Evolutionary conservation across 169 alveolate species (phyloP), one percentile per base, ranked within the genome.

Genomic region (Babesia bovis): DNA sequence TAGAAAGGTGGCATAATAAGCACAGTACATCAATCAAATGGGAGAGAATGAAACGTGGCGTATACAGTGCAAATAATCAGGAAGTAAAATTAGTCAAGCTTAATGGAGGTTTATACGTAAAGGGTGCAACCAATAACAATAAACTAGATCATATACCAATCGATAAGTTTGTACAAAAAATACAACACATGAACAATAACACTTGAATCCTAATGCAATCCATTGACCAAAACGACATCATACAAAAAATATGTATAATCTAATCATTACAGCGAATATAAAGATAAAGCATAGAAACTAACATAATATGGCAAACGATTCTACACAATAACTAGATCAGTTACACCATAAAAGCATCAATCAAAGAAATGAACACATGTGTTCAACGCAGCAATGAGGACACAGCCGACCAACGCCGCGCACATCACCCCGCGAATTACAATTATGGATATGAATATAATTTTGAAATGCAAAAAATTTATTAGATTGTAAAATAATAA

Each of bases 1-100:
- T 81, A 38, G 88, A 61, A 25, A 60, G 38, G 49, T 81, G 88
- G 88, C 84, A 81, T 52, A 81, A 81, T 49, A 35, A 53, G 33
- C 83, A 71, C 67, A 60, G 15, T 21, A 56, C 84, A 23, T 42
- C 72, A n/a, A 35, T 71, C 21, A 71, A 81, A 38, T 81, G 88
- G 88, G 41, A 26, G 49, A 40, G 88, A 26, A 35, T 70, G 26
- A 69, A 66, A 44, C 40, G 75, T 17, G 88, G 88, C 3, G 75
- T 81, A 7, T 81, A 81, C 42, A 66, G 57, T 6, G 84, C 71
- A n/a, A 76, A 59, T 28, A 73, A 82, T 25, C 65, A 75, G 30
- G 53, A 53, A 21, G 78, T 81, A 19, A 50, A 28, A 15, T 58
- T 81, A 45, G 56, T 55, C 13, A 69, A 66, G 52, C 61, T 63